Base-by-base conservation (phyloP, 108 stramenopile genomes). In the Chaetoceros muelleri region DNA sequence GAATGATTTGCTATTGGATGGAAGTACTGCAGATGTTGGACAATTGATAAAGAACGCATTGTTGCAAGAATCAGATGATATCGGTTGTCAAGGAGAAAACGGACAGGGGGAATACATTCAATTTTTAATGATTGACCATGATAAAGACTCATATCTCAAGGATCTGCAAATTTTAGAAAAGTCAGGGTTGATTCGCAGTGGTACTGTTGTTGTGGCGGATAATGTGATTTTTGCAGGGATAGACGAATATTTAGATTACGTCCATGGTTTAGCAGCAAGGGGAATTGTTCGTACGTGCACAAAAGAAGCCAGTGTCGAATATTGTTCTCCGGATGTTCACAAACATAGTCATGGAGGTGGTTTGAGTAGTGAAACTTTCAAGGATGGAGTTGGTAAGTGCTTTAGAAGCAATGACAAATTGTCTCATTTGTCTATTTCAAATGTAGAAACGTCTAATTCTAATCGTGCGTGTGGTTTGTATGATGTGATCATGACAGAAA, bases 41-140 rank as follows among this genome's bases (percentile, higher is more conserved):
- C 2, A 57, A 19, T 28, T 20, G 48, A 23, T 10, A 13, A 0
- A 19, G 18, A 2, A 20, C 55, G 8, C 28, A 19, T n/a, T 2
- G 1, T 19, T 3, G 1, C 2, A 2, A 45, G 46, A 34, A 58
- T 27, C 17, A 16, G 26, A 59, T 13, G 24, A 44, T 72, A 1
- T 25, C 23, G 1, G 46, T 62, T 54, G 60, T 1, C 55, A 56
- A 40, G 31, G 24, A 40, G 40, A 50, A 25, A 27, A 13, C 26
- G 8, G n/a, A 27, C 64, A 44, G 28, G 31, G 31, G 25, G 5
- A 50, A 3, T 17, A 45, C 5, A 30, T 28, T 21, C 82, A 92
- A 30, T 81, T 92, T 52, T 52, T 95, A 24, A 85, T 95, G 58
- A 62, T 95, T 18, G 94, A 95, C 78, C 94, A 95, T 58, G 90